Percentiles rank a stretch among this genome's conserved stretches.
Evolutionary conservation across 1,139 yeast genomes (phyloP).

Genomic region (Yamadazyma triangularis): DNA sequence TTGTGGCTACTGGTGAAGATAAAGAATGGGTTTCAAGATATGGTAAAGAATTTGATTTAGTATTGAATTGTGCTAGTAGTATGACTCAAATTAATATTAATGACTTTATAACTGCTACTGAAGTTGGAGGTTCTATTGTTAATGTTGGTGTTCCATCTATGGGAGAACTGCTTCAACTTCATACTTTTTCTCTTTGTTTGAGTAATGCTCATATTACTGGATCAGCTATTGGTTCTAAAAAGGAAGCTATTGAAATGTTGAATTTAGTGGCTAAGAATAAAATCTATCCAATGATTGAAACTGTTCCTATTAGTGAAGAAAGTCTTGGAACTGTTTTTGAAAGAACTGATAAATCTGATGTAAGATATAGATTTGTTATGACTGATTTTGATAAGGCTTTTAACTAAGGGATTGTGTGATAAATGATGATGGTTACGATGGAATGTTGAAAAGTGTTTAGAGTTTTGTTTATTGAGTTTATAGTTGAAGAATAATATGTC

Average conservation of each 20-base stretch:
- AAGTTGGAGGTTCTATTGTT: slow-evolving; percentile 41
- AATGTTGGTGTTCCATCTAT: slow-evolving; percentile 50
- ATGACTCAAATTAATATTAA: slow-evolving; percentile 30
- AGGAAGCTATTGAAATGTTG: slow-evolving; percentile 35
- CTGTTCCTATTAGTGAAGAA: slow-evolving; percentile 32
- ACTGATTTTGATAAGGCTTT: slow-evolving; percentile 48
- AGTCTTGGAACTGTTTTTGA: slow-evolving; percentile 25
- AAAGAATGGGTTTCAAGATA: slow-evolving; percentile 26
- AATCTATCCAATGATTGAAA: slow-evolving; percentile 41
- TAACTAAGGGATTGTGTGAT: too few relatives aligned
- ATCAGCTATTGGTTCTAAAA: slow-evolving; percentile 34
- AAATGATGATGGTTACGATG: too few relatives aligned
- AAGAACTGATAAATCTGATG: slow-evolving; percentile 44
- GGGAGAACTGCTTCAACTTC: slow-evolving; percentile 18
- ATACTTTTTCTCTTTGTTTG: slow-evolving; percentile 24
- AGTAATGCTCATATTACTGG: slow-evolving; percentile 29
- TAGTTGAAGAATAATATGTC: too few relatives aligned
- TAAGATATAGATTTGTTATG: slow-evolving; percentile 60
- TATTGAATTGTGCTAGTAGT: slow-evolving; percentile 46
- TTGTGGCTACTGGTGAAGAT: slow-evolving; percentile 37
- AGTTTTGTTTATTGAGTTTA: too few relatives aligned
- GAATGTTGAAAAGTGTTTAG: too few relatives aligned
- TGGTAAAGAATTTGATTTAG: slow-evolving; percentile 38
- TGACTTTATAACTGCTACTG: slow-evolving; percentile 27
- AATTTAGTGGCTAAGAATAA: slow-evolving; percentile 35